phyloP scores from a whole-genome alignment of 2,329 filamentous ascomycete genomes.

The Orbilia quercus region DNA sequence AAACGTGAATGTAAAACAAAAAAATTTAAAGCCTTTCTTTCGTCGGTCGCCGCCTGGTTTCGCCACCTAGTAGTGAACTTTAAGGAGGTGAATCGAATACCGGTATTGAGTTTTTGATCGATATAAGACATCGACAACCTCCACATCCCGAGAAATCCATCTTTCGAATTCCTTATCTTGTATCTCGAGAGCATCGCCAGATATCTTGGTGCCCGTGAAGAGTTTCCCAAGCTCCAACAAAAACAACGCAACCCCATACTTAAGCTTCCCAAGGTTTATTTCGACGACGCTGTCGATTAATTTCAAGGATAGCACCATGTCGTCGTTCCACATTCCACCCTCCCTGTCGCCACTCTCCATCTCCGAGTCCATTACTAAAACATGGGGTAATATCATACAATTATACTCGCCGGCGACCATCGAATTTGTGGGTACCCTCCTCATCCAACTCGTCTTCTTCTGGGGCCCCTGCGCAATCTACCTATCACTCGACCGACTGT shows the following conservation, averaged over 20 bases:
- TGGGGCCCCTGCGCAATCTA: slow-evolving; percentile 66
- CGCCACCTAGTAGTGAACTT: slow-evolving; percentile 37
- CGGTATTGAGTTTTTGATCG: slow-evolving; percentile 33
- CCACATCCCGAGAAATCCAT: slow-evolving; percentile 7
- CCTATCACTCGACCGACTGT: slow-evolving; percentile 64
- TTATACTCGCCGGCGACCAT: slow-evolving; percentile 61
- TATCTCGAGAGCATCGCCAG: not conserved
- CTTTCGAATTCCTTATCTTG: slow-evolving; percentile 14
- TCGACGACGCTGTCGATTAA: not conserved
- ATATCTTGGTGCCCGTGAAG: not conserved
- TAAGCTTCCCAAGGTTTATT: not conserved
- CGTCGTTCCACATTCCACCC: slow-evolving; percentile 44
- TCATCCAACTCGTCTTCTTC: slow-evolving; percentile 65
- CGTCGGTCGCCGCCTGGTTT: slow-evolving; percentile 34
- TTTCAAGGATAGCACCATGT: slow-evolving; percentile 36
- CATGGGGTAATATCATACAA: slow-evolving; percentile 31
- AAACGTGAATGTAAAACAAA: slow-evolving; percentile 14
- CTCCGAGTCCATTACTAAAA: slow-evolving; percentile 13
- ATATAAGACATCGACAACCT: slow-evolving; percentile 53
- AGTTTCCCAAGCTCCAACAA: slow-evolving; percentile 39
- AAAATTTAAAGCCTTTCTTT: slow-evolving; percentile 18
- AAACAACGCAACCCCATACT: slow-evolving; percentile 32
- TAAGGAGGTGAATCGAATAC: slow-evolving; percentile 28
- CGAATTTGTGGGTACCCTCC: slow-evolving; percentile 64
- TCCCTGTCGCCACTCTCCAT: slow-evolving; percentile 17